These are phyloP conservation scores for Trichoderma atrobrunneum DNA, from an alignment of 2,329 filamentous ascomycete genomes.

Conservation along the genomic window DNA sequence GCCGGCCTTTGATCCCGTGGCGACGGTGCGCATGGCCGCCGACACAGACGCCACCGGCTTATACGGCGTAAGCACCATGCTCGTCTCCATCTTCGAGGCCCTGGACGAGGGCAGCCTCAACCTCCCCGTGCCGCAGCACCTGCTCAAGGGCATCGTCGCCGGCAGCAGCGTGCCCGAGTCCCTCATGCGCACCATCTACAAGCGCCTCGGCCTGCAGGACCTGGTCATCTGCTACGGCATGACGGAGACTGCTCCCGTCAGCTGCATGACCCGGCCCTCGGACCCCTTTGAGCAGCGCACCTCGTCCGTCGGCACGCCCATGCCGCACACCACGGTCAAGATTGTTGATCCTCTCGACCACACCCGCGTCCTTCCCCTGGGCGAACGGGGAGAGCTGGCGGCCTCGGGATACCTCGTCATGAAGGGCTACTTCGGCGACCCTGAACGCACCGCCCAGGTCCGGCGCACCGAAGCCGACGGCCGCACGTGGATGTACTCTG, in stretches of 20 bases:
- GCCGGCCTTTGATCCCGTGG: slow-evolving; percentile 79
- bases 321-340: slow-evolving; percentile 78
- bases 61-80: slow-evolving; percentile 94
- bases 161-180: slow-evolving; percentile 81
- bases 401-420: slow-evolving; percentile 84
- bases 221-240: slow-evolving; percentile 95
- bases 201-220: slow-evolving; percentile 70
- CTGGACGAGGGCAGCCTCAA: slow-evolving; percentile 46
- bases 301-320: slow-evolving; percentile 70
- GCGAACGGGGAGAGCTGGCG: slow-evolving; percentile 74
- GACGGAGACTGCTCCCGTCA: slow-evolving; percentile 82
- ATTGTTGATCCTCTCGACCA: slow-evolving; percentile 69
- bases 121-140: slow-evolving; percentile 29
- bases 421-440: slow-evolving; percentile 85
- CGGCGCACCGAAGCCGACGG: slow-evolving; percentile 43
- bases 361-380: slow-evolving; percentile 56
- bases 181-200: slow-evolving; percentile 74
- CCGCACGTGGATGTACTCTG: slow-evolving; percentile 81
- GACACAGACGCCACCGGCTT: slow-evolving; percentile 60
- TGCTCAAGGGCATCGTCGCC: slow-evolving; percentile 89
- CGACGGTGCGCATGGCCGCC: slow-evolving; percentile 59
- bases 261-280: slow-evolving; percentile 75
- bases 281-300: slow-evolving; percentile 74
- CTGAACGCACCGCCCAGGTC: slow-evolving; percentile 65
- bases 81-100: slow-evolving; percentile 79